These are phyloP conservation scores for Jackrogersella multiformis DNA, from an alignment of 495 filamentous ascomycete genomes.

Conservation along the genomic window DNA sequence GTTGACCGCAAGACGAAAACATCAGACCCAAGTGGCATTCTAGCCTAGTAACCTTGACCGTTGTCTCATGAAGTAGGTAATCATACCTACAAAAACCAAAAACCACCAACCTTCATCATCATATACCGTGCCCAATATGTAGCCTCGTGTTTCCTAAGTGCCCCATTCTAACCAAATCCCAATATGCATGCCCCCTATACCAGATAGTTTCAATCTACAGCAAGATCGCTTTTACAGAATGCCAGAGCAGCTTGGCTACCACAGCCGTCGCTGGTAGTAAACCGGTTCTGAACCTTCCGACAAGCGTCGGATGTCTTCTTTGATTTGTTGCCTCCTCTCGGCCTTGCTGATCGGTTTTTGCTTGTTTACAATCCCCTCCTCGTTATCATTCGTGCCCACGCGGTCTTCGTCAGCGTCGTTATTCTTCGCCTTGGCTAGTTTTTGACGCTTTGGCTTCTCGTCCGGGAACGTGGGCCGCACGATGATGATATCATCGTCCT, in stretches of 20 bases:
- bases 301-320: slow-evolving; percentile 59
- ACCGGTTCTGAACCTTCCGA: slow-evolving; percentile 52
- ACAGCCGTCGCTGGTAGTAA: slow-evolving; percentile 59
- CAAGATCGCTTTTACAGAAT: background rate
- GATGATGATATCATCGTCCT: slow-evolving; percentile 41
- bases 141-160: background rate
- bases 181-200: slow-evolving; percentile 10
- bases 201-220: slow-evolving; percentile 13
- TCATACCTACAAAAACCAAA: slow-evolving; percentile 3
- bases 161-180: slow-evolving; percentile 2
- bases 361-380: slow-evolving; percentile 23
- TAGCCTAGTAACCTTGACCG: slow-evolving; percentile 17
- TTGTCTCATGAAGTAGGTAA: slow-evolving; percentile 24
- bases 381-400: slow-evolving; percentile 40
- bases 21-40: background rate
- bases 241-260: slow-evolving; percentile 35
- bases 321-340: slow-evolving; percentile 59
- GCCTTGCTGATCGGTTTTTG: slow-evolving; percentile 55
- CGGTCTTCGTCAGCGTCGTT: slow-evolving; percentile 18
- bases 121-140: slow-evolving; percentile 16
- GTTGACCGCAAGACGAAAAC: background rate
- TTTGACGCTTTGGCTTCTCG: slow-evolving; percentile 24
- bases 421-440: slow-evolving; percentile 20
- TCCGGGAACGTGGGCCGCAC: slow-evolving; percentile 46
- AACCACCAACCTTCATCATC: slow-evolving; percentile 10